Base-by-base conservation (phyloP, 2,329 filamentous ascomycete genomes). In the Lithohypha guttulata region DNA sequence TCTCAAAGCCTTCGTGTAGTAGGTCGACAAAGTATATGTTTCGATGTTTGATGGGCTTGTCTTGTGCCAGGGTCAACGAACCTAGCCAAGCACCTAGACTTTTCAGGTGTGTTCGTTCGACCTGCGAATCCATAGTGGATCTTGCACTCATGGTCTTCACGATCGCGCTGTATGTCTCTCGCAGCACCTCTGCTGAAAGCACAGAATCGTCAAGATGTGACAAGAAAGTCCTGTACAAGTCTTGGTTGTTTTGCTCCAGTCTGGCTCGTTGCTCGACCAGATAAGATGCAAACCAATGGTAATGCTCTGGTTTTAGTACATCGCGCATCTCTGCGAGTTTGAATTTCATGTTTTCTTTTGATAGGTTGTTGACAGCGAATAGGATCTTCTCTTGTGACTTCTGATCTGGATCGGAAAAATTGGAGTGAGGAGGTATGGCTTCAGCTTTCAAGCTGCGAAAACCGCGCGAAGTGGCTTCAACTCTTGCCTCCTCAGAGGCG, bases 11-110 rank as follows among this genome's bases (percentile, higher is more conserved):
- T 61, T 98, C 91, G 30, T 95, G 79, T 3, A 98, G 72, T 4
- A 98, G 70, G 54, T 96, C 85, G 60, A 93, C 93, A 71, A 98
- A 96, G 2, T 89, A 93, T 45, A 98, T 87, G 55, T 96, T 94
- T 55, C 81, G 86, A 59, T 95, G 87, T 55, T 89, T 87, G 63
- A 98, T 93, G 0, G 91, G 91, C 56, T 89, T 89, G 56, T 98
- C 83, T 38, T 89, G 80, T 18, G 91, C 91, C 40, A 98, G 76
- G 1, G 91, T 98, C 52, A 98, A 61, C 13, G 89, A 83, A 8
- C 91, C 91, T 27, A 98, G 75, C 93, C 93, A 98, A 26, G 77
- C 79, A 44, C 85, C 91, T 10, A 98, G 71, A 55, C 94, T 95
- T 63, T 96, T 96, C 22, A 98, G 68, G 51, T 94, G 84, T 2